Evolutionary conservation across 164 flowering plant species (phyloP).

Genomic region (Brasenia schreberi): DNA sequence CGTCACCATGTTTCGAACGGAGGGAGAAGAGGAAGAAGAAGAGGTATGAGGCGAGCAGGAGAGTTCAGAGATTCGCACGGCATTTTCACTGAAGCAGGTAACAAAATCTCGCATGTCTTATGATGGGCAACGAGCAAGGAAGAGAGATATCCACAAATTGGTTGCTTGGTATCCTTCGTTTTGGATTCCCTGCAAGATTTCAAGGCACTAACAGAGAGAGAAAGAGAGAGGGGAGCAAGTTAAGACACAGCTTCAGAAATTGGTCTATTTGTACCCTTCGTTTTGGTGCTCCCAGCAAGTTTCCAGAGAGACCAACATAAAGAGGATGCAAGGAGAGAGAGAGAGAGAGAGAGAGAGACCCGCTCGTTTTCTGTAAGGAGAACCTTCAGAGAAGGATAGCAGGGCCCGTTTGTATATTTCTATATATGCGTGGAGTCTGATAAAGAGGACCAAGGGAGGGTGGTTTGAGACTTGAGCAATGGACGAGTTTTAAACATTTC

Average conservation of each 20-base stretch:
- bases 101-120: slow-evolving; percentile 51
- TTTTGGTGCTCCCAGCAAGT: no score
- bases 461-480: neutral
- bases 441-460: neutral
- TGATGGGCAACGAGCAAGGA: no score
- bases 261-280: no score
- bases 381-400: neutral
- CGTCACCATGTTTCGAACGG: slow-evolving; percentile 50
- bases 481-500: neutral
- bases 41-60: neutral
- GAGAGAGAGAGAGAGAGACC: no score
- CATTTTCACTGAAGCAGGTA: slow-evolving; percentile 64
- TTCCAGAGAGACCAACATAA: no score
- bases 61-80: slow-evolving; percentile 30
- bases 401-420: neutral
- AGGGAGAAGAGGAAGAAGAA: slow-evolving; percentile 17
- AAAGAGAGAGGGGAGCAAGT: no score
- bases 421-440: neutral
- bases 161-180: no score
- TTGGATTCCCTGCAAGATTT: no score
- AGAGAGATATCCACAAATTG: no score
- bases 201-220: no score
- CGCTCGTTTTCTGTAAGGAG: neutral
- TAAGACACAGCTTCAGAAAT: no score
- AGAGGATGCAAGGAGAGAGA: no score